Conservation (phyloP, 2,329 filamentous ascomycete species). For the Emmonsia crescens region DNA sequence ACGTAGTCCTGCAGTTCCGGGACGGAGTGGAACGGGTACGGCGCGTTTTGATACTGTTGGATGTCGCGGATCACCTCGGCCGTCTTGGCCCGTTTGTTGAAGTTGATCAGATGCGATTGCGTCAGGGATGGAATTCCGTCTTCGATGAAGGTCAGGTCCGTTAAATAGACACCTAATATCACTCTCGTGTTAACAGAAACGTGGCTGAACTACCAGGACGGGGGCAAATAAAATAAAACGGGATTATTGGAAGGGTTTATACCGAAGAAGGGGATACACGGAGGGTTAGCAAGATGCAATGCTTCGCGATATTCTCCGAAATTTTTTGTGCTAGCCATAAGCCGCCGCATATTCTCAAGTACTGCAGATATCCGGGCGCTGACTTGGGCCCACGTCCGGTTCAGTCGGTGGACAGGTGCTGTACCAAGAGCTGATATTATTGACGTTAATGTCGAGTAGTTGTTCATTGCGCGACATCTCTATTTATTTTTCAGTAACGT, state of each 20-base stretch:
- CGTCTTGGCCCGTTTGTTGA: conserved; percentile 94
- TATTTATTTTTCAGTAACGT: conserved; percentile 27
- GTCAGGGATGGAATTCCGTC: conserved; percentile 95
- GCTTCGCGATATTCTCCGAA: conserved; percentile 94
- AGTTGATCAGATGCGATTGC: conserved; percentile 95
- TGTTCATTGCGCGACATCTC: conserved; percentile 92
- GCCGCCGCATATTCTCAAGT: conserved; percentile 79
- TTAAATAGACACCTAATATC: conserved; percentile 74
- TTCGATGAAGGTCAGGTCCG: conserved; percentile 96
- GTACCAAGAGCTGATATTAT: conserved; percentile 95
- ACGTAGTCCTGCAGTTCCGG: conserved; percentile 94
- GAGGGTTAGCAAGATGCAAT: conserved; percentile 83
- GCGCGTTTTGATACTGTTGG: conserved; percentile 95
- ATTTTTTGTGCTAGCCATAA: conserved; percentile 97
- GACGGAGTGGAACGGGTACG: conserved; percentile 84
- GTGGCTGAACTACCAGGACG: too few relatives aligned
- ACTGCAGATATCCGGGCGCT: conserved; percentile 70
- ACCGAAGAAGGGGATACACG: conserved; percentile 98
- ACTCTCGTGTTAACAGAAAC: conserved; percentile 11
- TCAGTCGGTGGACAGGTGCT: conserved; percentile 85
- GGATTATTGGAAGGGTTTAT: too few relatives aligned
- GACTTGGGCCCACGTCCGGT: conserved; percentile 88
- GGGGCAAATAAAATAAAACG: too few relatives aligned
- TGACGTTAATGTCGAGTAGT: conserved; percentile 93
- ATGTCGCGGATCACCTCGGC: conserved; percentile 98